Base-by-base conservation (phyloP, 1,284 basidiomycete species). In the Naganishia cerealis region DNA sequence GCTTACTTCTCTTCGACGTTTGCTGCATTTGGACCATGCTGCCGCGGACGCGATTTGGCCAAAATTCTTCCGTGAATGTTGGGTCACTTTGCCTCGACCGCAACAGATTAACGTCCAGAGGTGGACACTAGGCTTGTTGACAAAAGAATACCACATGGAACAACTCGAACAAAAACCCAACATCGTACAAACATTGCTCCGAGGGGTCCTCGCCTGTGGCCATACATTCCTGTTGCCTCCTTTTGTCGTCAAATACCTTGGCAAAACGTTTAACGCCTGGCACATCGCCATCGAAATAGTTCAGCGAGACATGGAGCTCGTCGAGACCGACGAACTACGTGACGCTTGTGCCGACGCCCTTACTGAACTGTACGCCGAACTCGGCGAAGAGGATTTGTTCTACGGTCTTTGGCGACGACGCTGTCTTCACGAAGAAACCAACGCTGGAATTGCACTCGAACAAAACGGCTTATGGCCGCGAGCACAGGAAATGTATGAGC, bases 391-490 rank as follows among this genome's bases (percentile, higher is more conserved):
- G 71, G 97, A 99, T 80, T 86, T 97, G 82, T 98, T 98, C 80
- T 96, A 99, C 78, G 96, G 96, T 6, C 82, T 98, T 33, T 99
- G 96, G 89, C 87, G 96, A 39, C 87, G 91, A 66, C 89, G 95
- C 26, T 90, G 88, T 71, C 84, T 94, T 43, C 93, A 93, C 74
- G 82, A 86, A 9, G 96, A 99, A 75, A 98, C 94, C 4, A 97
- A 97, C 72, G 87, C 90, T 21, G 94, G 90, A 4, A 85, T 99
- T 65, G 89, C 93, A 5, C 94, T 90, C 75, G 97, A 99, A 82
- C 96, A 99, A 80, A 92, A 92, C 71, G 96, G 97, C 18, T 90
- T 96, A 85, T 99, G 95, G 94, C 90, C 91, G 42, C 90, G 95
- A 76, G 94, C 96, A 0, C 87, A 92, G 69, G 86, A 86, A 72